These are phyloP conservation scores for Candida argentea DNA, from an alignment of 805 yeast genomes.

Conservation along the genomic window DNA sequence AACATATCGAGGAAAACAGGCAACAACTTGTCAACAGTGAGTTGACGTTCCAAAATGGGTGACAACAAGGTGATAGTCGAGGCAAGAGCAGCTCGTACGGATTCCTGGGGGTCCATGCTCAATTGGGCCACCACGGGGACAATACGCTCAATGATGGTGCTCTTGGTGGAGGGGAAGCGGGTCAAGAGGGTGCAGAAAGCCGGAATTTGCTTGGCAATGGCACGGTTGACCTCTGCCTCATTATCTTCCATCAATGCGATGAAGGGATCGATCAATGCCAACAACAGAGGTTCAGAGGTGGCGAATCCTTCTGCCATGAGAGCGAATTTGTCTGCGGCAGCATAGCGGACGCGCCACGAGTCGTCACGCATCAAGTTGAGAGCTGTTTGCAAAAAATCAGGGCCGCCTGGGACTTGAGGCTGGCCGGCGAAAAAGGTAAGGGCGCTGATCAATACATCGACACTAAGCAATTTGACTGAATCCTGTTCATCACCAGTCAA, in stretches of 20 bases:
- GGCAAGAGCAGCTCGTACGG: slow-evolving; percentile 89
- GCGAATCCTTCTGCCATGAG: slow-evolving; percentile 57
- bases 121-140: slow-evolving; percentile 77
- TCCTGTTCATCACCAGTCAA: slow-evolving; percentile 84
- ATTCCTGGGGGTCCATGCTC: slow-evolving; percentile 85
- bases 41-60: slow-evolving; percentile 74
- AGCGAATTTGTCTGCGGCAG: slow-evolving; percentile 93
- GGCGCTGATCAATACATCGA: slow-evolving; percentile 80
- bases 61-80: slow-evolving; percentile 79
- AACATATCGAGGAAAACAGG: slow-evolving; percentile 90
- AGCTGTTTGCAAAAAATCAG: slow-evolving; percentile 55
- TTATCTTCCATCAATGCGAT: slow-evolving; percentile 74
- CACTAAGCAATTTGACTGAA: slow-evolving; percentile 82
- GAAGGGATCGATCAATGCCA: slow-evolving; percentile 60
- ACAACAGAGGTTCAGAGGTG: slow-evolving; percentile 43
- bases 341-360: slow-evolving; percentile 97
- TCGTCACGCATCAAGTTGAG: slow-evolving; percentile 72
- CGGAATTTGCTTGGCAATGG: slow-evolving; percentile 86
- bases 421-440: slow-evolving; percentile 55
- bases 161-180: slow-evolving; percentile 23
- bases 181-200: slow-evolving; percentile 49
- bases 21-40: slow-evolving; percentile 69
- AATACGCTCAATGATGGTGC: slow-evolving; percentile 54
- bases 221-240: slow-evolving; percentile 95
- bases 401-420: slow-evolving; percentile 47